phyloP scores from a whole-genome alignment of 805 yeast species.

The Teunomyces stri region DNA sequence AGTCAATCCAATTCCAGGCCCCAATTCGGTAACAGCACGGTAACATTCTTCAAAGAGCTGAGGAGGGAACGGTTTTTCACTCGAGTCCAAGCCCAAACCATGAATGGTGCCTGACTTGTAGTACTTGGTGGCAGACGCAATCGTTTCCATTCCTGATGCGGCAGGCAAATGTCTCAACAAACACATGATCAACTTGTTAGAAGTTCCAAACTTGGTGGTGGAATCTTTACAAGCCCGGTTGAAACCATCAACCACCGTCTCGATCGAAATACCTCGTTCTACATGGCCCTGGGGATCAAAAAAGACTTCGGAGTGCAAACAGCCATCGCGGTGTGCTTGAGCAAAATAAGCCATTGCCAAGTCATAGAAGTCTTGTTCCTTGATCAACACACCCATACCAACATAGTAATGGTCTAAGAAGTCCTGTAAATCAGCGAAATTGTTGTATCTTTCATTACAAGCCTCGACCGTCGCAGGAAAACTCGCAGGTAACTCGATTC shows the following conservation, averaged over 20 bases:
- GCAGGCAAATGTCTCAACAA: slow-evolving; percentile 73
- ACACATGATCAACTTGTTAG: slow-evolving; percentile 79
- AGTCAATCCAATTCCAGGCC: slow-evolving; percentile 60
- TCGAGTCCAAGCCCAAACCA: slow-evolving; percentile 80
- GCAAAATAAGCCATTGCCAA: slow-evolving; percentile 72
- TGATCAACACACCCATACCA: slow-evolving; percentile 72
- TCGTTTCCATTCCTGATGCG: slow-evolving; percentile 53
- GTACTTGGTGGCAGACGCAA: slow-evolving; percentile 51
- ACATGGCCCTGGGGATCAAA: slow-evolving; percentile 86
- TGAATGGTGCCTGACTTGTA: slow-evolving; percentile 47
- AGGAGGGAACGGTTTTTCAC: slow-evolving; percentile 80
- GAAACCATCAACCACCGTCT: slow-evolving; percentile 63
- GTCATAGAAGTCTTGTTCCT: slow-evolving; percentile 71
- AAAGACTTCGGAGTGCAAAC: slow-evolving; percentile 71
- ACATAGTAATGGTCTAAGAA: slow-evolving; percentile 76
- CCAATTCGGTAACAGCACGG: slow-evolving; percentile 42
- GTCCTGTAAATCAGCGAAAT: slow-evolving; percentile 70
- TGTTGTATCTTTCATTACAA: slow-evolving; percentile 48
- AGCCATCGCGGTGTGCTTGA: slow-evolving; percentile 57
- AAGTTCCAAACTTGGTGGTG: slow-evolving; percentile 53
- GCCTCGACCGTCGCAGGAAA: slow-evolving; percentile 63
- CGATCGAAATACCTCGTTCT: slow-evolving; percentile 60
- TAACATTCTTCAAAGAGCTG: slow-evolving; percentile 65
- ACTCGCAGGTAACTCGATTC: slow-evolving; percentile 54
- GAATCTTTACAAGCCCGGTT: slow-evolving; percentile 67